phyloP scores from a whole-genome alignment of 306 rosid genomes.

The Pyrus pyrifolia region DNA sequence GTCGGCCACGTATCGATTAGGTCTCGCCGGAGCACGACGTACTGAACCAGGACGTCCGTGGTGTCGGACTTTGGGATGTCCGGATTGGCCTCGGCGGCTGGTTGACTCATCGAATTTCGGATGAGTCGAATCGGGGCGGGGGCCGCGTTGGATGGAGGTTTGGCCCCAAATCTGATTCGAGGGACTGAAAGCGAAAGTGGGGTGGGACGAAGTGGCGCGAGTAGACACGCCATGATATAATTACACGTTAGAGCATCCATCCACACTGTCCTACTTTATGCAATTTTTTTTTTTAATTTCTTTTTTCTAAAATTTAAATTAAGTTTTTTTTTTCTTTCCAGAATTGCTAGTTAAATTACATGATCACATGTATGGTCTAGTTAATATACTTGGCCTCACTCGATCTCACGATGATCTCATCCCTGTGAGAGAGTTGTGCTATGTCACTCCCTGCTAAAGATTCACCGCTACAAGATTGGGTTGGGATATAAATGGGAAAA shows the following conservation, averaged over 20 bases:
- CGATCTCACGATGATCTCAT: too few species aligned
- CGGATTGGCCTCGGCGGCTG: conserved; percentile 13
- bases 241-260: not conserved
- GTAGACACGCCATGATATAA: conserved; percentile 33
- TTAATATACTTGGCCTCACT: too few species aligned
- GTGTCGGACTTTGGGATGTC: conserved; percentile 20
- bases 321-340: too few species aligned
- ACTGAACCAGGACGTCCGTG: conserved; percentile 58
- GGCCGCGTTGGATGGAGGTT: not conserved
- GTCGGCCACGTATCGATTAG: conserved; percentile 80
- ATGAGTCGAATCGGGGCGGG: conserved; percentile 28
- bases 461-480: too few species aligned
- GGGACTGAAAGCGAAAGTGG: not conserved
- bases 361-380: too few species aligned
- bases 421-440: too few species aligned
- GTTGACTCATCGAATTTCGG: conserved; percentile 60
- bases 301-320: too few species aligned
- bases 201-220: conserved; percentile 29
- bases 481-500: too few species aligned
- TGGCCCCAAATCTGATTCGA: conserved; percentile 5
- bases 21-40: conserved; percentile 92
- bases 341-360: too few species aligned
- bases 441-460: too few species aligned
- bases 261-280: not conserved
- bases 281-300: not conserved